Evolutionary conservation across 345 rosid species (phyloP).

Genomic region (Chamaenerion angustifolium): DNA sequence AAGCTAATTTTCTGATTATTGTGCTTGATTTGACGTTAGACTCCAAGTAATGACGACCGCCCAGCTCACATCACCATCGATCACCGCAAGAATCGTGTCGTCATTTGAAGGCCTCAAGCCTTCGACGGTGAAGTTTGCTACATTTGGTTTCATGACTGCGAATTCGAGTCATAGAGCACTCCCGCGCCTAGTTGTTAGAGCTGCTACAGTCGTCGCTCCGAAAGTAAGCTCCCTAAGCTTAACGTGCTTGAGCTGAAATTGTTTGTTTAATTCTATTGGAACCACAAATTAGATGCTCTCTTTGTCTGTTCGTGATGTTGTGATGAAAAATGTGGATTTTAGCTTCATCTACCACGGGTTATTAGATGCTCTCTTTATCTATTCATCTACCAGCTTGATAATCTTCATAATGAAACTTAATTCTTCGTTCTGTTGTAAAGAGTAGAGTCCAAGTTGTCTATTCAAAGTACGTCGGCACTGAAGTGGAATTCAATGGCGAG

Average conservation of each 20-base stretch:
- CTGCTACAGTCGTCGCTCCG: slow-evolving; percentile 85
- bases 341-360: too few relatives aligned
- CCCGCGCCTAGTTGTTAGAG: slow-evolving; percentile 50
- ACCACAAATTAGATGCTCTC: too few relatives aligned
- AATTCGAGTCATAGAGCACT: slow-evolving; percentile 22
- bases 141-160: slow-evolving; percentile 23
- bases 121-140: slow-evolving; percentile 34
- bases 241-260: too few relatives aligned
- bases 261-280: too few relatives aligned
- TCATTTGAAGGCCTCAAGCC: slow-evolving; percentile 52
- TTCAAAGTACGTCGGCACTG: slow-evolving; percentile 90
- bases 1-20: neutral
- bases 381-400: too few relatives aligned
- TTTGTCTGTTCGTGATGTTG: too few relatives aligned
- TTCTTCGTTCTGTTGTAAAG: slow-evolving; percentile 17
- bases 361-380: too few relatives aligned
- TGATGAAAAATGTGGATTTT: too few relatives aligned
- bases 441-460: slow-evolving; percentile 73
- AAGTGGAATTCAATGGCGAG: slow-evolving; percentile 62
- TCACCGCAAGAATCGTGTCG: slow-evolving; percentile 38
- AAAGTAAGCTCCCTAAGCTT: slow-evolving; percentile 32
- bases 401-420: neutral
- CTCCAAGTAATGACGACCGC: slow-evolving; percentile 45
- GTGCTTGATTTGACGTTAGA: neutral
- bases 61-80: slow-evolving; percentile 48